phyloP scores from a whole-genome alignment of 2,329 filamentous ascomycete species.

The Chaetoscypha palmicola region DNA sequence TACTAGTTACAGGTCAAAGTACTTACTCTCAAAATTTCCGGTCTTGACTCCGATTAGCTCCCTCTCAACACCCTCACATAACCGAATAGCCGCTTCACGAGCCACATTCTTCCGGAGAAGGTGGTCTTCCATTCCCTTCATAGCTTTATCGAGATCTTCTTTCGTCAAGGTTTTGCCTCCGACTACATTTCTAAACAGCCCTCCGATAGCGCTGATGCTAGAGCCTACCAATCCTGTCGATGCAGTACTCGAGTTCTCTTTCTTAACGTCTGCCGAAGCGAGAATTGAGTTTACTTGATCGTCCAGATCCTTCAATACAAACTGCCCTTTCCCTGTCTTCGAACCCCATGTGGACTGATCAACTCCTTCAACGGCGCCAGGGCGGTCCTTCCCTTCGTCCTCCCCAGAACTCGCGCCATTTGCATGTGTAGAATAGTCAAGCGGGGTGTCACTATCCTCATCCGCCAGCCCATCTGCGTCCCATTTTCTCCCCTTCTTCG shows the following conservation, averaged over 20 bases:
- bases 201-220: constrained; percentile 73
- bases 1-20: constrained; percentile 12
- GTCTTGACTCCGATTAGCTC: constrained; percentile 89
- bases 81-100: constrained; percentile 80
- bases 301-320: constrained; percentile 86
- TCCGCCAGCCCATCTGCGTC: constrained; percentile 81
- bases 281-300: constrained; percentile 91
- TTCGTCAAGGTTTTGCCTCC: constrained; percentile 89
- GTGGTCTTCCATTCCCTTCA: constrained; percentile 95
- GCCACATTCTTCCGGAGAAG: constrained; percentile 94
- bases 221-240: constrained; percentile 66
- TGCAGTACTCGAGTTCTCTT: constrained; percentile 36
- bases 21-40: constrained; percentile 70
- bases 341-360: constrained; percentile 78
- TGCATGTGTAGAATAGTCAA: constrained; percentile 79
- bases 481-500: constrained; percentile 88
- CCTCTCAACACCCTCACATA: constrained; percentile 86
- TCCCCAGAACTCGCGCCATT: constrained; percentile 47
- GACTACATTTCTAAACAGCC: constrained; percentile 88
- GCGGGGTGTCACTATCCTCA: constrained; percentile 65
- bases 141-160: constrained; percentile 80
- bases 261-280: constrained; percentile 66
- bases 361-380: constrained; percentile 63
- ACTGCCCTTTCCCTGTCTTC: constrained; percentile 80
- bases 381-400: constrained; percentile 41